These are phyloP conservation scores for Aspergillus puulaauensis DNA, from an alignment of 2,329 filamentous ascomycete genomes.

Conservation along the genomic window DNA sequence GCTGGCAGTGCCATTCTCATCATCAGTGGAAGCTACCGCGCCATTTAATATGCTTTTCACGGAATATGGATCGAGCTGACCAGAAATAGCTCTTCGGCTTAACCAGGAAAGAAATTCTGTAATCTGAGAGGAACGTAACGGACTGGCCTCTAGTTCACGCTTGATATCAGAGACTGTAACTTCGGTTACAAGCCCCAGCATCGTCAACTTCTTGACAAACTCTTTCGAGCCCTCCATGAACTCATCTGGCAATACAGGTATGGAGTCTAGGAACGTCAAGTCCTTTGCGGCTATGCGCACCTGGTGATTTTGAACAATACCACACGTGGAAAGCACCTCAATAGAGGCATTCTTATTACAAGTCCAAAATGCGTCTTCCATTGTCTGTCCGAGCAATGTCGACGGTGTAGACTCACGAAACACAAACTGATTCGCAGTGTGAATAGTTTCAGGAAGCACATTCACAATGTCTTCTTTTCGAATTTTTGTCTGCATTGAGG, in stretches of 20 bases:
- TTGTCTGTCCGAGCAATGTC: constrained; percentile 74
- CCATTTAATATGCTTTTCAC: constrained; percentile 73
- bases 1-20: constrained; percentile 58
- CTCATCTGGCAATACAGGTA: constrained; percentile 79
- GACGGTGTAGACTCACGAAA: constrained; percentile 90
- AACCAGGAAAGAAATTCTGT: constrained; percentile 83
- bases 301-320: constrained; percentile 78
- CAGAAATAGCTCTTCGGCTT: constrained; percentile 67
- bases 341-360: constrained; percentile 79
- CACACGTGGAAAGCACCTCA: constrained; percentile 83
- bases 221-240: constrained; percentile 65
- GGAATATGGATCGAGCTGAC: constrained; percentile 69
- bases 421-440: constrained; percentile 82
- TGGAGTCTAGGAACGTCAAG: constrained; percentile 78
- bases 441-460: constrained; percentile 75
- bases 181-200: constrained; percentile 82
- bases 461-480: constrained; percentile 63
- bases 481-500: constrained; percentile 49
- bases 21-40: constrained; percentile 58
- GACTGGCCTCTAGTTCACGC: constrained; percentile 76
- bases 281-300: constrained; percentile 75
- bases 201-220: constrained; percentile 77
- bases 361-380: constrained; percentile 96
- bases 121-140: constrained; percentile 75
- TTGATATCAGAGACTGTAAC: constrained; percentile 86